Evolutionary conservation across 345 rosid genomes (phyloP).

Genomic region (Leavenworthia alabamica): DNA sequence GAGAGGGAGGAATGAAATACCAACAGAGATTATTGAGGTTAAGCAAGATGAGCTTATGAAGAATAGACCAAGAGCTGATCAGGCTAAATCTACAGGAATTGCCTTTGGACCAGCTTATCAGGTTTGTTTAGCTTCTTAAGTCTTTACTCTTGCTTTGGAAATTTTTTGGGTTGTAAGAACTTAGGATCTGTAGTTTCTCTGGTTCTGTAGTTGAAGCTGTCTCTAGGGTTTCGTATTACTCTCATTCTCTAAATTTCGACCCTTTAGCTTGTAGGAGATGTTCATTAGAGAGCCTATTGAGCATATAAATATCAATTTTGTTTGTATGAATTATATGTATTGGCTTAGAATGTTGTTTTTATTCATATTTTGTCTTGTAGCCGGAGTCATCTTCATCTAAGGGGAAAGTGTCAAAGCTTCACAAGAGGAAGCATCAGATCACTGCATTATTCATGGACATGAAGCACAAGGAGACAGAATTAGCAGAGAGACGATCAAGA

Average conservation of each 20-base stretch:
- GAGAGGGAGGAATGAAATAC: constrained; percentile 68
- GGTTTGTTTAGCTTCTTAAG: constrained; percentile 40
- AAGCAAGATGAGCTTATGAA: constrained; percentile 94
- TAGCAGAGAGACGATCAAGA: constrained; percentile 72
- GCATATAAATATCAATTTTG: not conserved
- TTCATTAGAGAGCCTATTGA: not conserved
- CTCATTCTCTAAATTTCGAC: not conserved
- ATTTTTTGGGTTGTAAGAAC: not conserved
- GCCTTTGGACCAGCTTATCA: constrained; percentile 94
- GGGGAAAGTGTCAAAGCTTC: constrained; percentile 86
- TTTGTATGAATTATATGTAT: not conserved
- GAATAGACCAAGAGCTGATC: constrained; percentile 88
- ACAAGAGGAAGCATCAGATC: constrained; percentile 98
- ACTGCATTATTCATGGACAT: constrained; percentile 66
- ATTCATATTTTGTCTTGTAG: constrained; percentile 32
- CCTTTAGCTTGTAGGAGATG: not conserved
- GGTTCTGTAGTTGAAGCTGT: too few relatives aligned
- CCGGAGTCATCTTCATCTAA: constrained; percentile 55
- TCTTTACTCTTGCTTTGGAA: not conserved
- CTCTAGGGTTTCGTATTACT: not conserved
- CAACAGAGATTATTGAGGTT: constrained; percentile 74
- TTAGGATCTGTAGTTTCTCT: not conserved
- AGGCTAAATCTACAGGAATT: constrained; percentile 73
- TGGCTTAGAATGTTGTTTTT: not conserved
- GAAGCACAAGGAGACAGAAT: constrained; percentile 82